Evolutionary conservation across 2,329 filamentous ascomycete genomes (phyloP).

Genomic region (Blastomyces parvus): DNA sequence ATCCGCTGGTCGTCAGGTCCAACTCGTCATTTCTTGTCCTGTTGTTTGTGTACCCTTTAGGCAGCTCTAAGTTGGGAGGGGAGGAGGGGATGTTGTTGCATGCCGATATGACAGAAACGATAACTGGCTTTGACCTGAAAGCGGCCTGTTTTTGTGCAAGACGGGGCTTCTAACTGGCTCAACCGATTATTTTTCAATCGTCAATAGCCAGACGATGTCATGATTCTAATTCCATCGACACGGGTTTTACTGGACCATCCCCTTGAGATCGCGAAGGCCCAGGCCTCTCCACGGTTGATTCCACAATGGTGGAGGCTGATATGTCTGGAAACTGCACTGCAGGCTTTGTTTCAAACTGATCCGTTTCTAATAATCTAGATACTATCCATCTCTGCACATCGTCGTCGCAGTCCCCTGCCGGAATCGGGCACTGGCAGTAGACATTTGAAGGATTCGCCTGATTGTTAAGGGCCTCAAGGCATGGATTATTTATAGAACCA

Average conservation of each 20-base stretch:
- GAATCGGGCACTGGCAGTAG: background rate
- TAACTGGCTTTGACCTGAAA: background rate
- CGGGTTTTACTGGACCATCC: background rate
- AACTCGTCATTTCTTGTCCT: background rate
- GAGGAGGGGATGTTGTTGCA: background rate
- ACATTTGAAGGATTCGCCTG: background rate
- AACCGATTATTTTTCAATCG: background rate
- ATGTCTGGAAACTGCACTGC: background rate
- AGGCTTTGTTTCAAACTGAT: constrained; percentile 1
- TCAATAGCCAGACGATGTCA: background rate
- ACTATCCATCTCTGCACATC: background rate
- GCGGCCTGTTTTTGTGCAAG: background rate
- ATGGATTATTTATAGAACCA: constrained; percentile 1
- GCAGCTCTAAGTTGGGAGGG: background rate
- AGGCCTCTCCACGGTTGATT: background rate
- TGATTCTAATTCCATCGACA: background rate
- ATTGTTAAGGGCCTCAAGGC: background rate
- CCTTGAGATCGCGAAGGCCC: background rate
- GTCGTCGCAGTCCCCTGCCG: background rate
- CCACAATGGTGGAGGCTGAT: background rate
- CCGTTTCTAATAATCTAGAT: background rate
- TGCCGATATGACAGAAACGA: background rate
- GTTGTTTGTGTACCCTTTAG: background rate
- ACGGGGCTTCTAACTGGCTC: background rate
- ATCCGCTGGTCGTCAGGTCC: background rate